A percentile compares a stretch with the other conserved stretches of the same genome.
These are phyloP conservation scores for Tillandsia fasciculata DNA, from an alignment of 176 grass and related monocot species.

Conservation along the genomic window DNA sequence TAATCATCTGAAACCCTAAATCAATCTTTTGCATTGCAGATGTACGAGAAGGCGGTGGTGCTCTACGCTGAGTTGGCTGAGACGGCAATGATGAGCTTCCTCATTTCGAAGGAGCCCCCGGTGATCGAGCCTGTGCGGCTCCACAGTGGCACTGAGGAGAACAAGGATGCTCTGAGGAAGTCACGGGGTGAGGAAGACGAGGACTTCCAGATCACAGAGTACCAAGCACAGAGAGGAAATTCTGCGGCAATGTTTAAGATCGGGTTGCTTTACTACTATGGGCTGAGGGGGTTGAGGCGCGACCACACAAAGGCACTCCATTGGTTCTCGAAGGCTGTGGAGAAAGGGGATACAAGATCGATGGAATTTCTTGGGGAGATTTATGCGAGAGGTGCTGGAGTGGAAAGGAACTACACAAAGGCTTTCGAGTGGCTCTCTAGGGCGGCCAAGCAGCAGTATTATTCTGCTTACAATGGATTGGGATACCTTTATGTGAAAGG, in stretches of 20 bases:
- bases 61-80: conserved; percentile 93
- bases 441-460: conserved; percentile 71
- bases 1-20: not conserved
- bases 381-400: conserved; percentile 86
- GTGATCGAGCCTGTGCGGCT: conserved; percentile 74
- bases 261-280: conserved; percentile 94
- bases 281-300: conserved; percentile 68
- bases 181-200: conserved; percentile 89
- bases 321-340: conserved; percentile 87
- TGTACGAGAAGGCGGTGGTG: conserved; percentile 83
- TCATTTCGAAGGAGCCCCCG: conserved; percentile 87
- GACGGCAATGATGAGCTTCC: conserved; percentile 70
- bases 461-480: conserved; percentile 97
- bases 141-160: conserved; percentile 94
- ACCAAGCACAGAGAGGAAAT: conserved; percentile 86
- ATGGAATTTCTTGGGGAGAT: conserved; percentile 93
- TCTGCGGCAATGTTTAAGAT: conserved; percentile 69
- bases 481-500: conserved; percentile 98
- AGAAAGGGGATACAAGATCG: conserved; percentile 63
- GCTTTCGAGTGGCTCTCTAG: conserved; percentile 77
- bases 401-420: conserved; percentile 85
- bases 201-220: conserved; percentile 92
- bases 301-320: conserved; percentile 66
- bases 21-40: conserved; percentile 37
- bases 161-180: conserved; percentile 78